Percentiles rank a stretch among this genome's conserved stretches.
Evolutionary conservation across 1,139 yeast species (phyloP).

Genomic region (Wickerhamomyces sp.): DNA sequence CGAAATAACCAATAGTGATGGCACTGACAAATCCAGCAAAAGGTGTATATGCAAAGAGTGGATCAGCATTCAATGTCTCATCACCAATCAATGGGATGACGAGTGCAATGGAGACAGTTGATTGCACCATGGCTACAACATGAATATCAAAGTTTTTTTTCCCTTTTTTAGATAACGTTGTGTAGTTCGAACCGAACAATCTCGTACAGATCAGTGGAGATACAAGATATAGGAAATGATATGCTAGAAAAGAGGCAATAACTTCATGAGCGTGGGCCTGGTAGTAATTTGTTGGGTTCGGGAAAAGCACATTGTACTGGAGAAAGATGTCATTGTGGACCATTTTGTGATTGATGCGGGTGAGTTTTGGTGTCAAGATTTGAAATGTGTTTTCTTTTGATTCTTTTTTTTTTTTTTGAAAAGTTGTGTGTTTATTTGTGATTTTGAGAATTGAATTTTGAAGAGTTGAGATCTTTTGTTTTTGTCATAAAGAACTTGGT

Average conservation of each 20-base stretch:
- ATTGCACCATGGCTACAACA: constrained; percentile 82
- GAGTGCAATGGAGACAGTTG: constrained; percentile 49
- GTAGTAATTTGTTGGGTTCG: constrained; percentile 25
- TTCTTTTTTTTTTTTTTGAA: too few species aligned
- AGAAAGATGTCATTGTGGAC: constrained; percentile 6
- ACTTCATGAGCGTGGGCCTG: constrained; percentile 48
- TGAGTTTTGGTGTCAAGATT: too few species aligned
- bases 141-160: constrained; percentile 80
- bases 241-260: constrained; percentile 37
- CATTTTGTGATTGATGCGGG: too few species aligned
- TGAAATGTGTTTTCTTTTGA: too few species aligned
- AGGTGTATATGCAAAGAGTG: constrained; percentile 60
- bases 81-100: constrained; percentile 61
- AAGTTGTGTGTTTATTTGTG: too few species aligned
- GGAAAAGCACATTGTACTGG: constrained; percentile 19
- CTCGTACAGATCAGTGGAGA: constrained; percentile 42
- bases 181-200: constrained; percentile 45
- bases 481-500: too few species aligned
- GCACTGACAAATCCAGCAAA: constrained; percentile 71
- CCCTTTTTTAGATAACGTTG: constrained; percentile 38
- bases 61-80: constrained; percentile 37
- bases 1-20: constrained; percentile 75
- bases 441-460: too few species aligned
- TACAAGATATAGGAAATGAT: constrained; percentile 37
- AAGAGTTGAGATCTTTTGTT: too few species aligned